phyloP scores from a whole-genome alignment of 768 basidiomycete genomes.

The Pleurotus salmoneostramineus region DNA sequence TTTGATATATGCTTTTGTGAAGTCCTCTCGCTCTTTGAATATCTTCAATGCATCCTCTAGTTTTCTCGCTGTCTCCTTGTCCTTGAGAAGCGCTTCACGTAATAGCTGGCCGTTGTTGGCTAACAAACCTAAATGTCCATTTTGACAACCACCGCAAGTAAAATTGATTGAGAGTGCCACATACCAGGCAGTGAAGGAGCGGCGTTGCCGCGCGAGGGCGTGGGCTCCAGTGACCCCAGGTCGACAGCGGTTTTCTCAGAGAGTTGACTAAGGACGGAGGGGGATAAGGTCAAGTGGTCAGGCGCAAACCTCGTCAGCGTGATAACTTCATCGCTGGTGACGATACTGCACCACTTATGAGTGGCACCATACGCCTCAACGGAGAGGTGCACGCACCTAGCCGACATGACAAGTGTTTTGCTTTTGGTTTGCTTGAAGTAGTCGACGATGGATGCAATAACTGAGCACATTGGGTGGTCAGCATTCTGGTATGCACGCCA shows the following conservation, averaged over 20 bases:
- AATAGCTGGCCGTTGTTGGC: constrained; percentile 27
- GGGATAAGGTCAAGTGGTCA: constrained; percentile 40
- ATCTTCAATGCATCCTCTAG: constrained; percentile 40
- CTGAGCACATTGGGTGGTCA: constrained; percentile 37
- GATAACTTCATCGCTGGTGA: constrained; percentile 37
- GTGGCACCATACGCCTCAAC: not conserved
- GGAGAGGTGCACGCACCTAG: constrained; percentile 28
- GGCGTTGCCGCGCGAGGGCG: not conserved
- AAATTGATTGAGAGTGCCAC: no score
- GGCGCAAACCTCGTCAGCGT: constrained; percentile 35
- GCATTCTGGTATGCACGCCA: constrained; percentile 35
- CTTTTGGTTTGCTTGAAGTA: constrained; percentile 30
- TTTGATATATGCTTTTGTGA: constrained; percentile 27
- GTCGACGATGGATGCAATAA: constrained; percentile 34
- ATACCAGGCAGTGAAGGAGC: no score
- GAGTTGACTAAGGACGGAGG: constrained; percentile 34
- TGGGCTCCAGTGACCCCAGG: constrained; percentile 1
- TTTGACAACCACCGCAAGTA: no score
- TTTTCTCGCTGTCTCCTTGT: constrained; percentile 37
- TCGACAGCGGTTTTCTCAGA: constrained; percentile 18
- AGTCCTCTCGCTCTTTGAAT: constrained; percentile 38
- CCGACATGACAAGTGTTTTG: constrained; percentile 45
- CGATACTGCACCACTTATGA: constrained; percentile 23
- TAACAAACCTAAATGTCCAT: constrained; percentile 24
- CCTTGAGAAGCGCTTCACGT: constrained; percentile 28